phyloP scores from a whole-genome alignment of 495 filamentous ascomycete species.

The Penicillium parvum region DNA sequence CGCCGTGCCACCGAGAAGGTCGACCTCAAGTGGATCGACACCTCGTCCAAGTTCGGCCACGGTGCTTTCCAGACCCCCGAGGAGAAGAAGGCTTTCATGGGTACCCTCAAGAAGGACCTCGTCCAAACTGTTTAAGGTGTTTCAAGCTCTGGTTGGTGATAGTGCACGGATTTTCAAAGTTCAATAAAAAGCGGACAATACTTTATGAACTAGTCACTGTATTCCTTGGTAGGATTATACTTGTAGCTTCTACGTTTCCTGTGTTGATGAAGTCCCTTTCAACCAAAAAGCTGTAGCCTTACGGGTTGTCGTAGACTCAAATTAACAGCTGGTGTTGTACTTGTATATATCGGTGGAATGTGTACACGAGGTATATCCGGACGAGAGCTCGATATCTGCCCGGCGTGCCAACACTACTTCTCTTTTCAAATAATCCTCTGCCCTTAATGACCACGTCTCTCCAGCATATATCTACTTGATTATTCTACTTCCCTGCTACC shows the following conservation, averaged over 20 bases:
- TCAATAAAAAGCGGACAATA: slow-evolving; percentile 47
- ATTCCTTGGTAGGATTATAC: too few species aligned
- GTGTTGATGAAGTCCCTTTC: too few species aligned
- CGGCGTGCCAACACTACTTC: too few species aligned
- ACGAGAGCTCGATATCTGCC: too few species aligned
- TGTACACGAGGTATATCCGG: too few species aligned
- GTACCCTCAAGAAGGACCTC: slow-evolving; percentile 99
- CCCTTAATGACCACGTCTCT: too few species aligned
- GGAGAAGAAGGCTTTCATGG: slow-evolving; percentile 97
- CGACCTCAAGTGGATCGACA: slow-evolving; percentile 99
- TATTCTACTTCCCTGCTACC: background rate
- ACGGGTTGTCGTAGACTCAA: too few species aligned
- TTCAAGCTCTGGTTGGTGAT: slow-evolving; percentile 37
- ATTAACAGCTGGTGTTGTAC: too few species aligned
- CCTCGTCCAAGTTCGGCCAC: slow-evolving; percentile 99
- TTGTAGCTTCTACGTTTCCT: too few species aligned
- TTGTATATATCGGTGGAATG: too few species aligned
- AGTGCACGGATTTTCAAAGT: slow-evolving; percentile 44
- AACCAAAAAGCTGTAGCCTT: too few species aligned
- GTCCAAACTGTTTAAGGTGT: slow-evolving; percentile 64
- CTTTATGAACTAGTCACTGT: slow-evolving; percentile 24
- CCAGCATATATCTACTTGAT: background rate
- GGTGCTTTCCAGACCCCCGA: slow-evolving; percentile 97
- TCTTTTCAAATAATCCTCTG: too few species aligned
- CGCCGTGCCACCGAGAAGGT: slow-evolving; percentile 96